Evolutionary conservation across 495 filamentous ascomycete genomes (phyloP), one percentile per base, ranked within the genome.

Genomic region (Annulohypoxylon stygium): DNA sequence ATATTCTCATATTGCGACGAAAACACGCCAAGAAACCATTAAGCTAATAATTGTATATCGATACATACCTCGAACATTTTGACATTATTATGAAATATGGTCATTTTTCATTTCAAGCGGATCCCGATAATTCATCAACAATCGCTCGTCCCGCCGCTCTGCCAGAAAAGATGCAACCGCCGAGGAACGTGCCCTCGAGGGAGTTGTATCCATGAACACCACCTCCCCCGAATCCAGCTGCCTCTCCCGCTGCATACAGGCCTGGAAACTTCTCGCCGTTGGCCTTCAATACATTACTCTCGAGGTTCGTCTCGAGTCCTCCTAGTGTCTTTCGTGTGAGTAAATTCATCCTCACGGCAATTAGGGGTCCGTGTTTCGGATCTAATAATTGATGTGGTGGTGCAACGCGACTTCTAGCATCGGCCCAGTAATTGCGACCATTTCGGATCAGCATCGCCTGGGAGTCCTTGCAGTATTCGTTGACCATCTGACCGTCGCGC

Each of bases 271-370:
- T 50, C 33, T 73, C 78, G 10, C 83, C 84, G 50, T 84, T 78
- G 1, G 80, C 72, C 61, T 73, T 74, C 78, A 87, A 81, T 2
- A 84, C 86, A 14, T 85, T 80, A 61, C 83, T 85, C 55, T 79
- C 72, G 4, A 87, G 68, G 70, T 87, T 82, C 16, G 86, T 87
- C 80, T 87, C 84, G n/a, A 86, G 78, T 0, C 85, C 85, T 26
- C 85, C 85, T 1, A 87, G 81, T 14, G 84, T 86, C 79, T 86
- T 87, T 20, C 85, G 78, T 25, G 84, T 87, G 3, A 87, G 76
- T 55, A 86, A 61, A 73, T 87, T 85, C 81, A 87, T 80, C 12
- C 82, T 73, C 1, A 87, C 85, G 5, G 85, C 85, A 33, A 86
- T 84, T 39, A 87, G 67, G 25, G 85, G 84, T 0, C 85, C 85